Evolutionary conservation across 106 monocot genomes (phyloP).

Genomic region (Allium sativum): DNA sequence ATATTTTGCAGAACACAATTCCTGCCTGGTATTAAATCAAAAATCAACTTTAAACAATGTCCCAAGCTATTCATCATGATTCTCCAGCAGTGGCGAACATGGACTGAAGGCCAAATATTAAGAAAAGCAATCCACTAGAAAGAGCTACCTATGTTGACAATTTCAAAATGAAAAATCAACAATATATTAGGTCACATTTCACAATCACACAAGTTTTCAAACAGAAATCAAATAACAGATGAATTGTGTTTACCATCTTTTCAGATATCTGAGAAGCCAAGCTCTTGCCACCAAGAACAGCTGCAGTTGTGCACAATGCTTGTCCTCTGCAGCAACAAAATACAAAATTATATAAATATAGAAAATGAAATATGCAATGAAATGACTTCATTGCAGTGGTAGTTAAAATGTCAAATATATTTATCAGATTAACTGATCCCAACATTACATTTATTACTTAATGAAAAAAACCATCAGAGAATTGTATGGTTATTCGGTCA

Average conservation of each 20-base stretch:
- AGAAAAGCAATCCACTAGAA: constrained; percentile 85
- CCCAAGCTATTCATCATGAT: neutral
- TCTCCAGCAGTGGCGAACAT: constrained; percentile 27
- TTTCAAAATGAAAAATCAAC: neutral
- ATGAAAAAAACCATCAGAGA: too few relatives aligned
- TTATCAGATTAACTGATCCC: too few relatives aligned
- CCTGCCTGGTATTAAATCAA: neutral
- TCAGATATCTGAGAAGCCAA: constrained; percentile 97
- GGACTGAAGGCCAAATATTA: constrained; percentile 74
- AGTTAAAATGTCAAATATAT: too few relatives aligned
- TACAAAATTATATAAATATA: neutral
- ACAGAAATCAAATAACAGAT: neutral
- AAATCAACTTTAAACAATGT: neutral
- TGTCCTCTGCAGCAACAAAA: constrained; percentile 44
- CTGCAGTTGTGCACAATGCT: constrained; percentile 83
- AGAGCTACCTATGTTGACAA: constrained; percentile 43
- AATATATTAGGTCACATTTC: neutral
- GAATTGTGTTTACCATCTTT: constrained; percentile 49
- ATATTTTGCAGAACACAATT: neutral
- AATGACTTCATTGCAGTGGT: neutral
- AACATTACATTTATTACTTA: too few relatives aligned
- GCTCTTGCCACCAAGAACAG: constrained; percentile 93
- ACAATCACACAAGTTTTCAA: neutral
- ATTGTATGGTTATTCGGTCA: too few relatives aligned
- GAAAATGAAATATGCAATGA: neutral